phyloP scores from a whole-genome alignment of 2,329 filamentous ascomycete genomes.

The Neonectria coccinea region DNA sequence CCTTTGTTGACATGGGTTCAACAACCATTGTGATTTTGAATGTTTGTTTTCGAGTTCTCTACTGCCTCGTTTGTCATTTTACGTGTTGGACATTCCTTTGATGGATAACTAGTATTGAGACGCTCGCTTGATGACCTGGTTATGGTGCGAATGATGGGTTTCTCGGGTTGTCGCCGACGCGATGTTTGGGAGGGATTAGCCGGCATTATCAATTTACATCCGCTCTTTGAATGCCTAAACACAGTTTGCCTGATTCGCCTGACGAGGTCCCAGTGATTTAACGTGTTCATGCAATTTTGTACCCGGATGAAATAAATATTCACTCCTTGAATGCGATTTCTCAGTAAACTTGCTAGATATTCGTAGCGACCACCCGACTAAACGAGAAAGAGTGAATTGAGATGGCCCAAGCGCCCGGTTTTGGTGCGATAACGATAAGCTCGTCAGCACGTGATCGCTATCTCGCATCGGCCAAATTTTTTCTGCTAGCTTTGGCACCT shows the following conservation, averaged over 20 bases:
- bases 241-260: neutral
- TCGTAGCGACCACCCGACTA: too few species aligned
- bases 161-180: neutral
- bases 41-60: constrained; percentile 7
- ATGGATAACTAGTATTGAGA: constrained; percentile 4
- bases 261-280: neutral
- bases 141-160: neutral
- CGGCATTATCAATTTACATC: constrained; percentile 12
- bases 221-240: constrained; percentile 6
- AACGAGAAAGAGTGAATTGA: neutral
- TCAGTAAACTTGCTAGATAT: neutral
- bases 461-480: constrained; percentile 26
- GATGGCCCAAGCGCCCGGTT: constrained; percentile 5
- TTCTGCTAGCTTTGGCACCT: constrained; percentile 22
- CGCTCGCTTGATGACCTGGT: neutral
- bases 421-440: constrained; percentile 28
- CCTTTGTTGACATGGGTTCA: neutral
- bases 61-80: constrained; percentile 4
- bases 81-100: constrained; percentile 18
- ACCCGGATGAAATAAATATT: neutral
- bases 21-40: constrained; percentile 1
- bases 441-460: constrained; percentile 18
- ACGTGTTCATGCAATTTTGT: neutral
- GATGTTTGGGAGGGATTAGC: neutral
- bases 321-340: neutral